Evolutionary conservation across 768 basidiomycete genomes (phyloP).

Genomic region (Xerocomellus amylosporus): DNA sequence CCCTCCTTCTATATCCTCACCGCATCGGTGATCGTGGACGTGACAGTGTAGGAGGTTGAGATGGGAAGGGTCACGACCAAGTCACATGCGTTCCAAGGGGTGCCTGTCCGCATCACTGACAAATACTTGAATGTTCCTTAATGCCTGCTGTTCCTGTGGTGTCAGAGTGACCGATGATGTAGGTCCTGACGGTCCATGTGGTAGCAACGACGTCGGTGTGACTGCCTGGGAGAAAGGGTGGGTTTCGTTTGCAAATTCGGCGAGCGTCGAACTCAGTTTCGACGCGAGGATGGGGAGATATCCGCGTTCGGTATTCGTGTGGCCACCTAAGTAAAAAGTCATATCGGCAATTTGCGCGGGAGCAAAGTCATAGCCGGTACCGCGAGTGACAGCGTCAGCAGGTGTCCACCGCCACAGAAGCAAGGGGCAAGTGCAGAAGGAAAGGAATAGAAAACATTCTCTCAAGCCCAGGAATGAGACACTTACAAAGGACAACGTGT

Average conservation of each 20-base stretch:
- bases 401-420: constrained; percentile 14
- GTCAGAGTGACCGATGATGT: constrained; percentile 21
- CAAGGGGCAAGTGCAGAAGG: neutral
- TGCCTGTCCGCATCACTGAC: constrained; percentile 74
- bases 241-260: constrained; percentile 28
- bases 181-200: constrained; percentile 22
- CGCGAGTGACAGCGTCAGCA: constrained; percentile 11
- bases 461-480: neutral
- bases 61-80: neutral
- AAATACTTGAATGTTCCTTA: constrained; percentile 50
- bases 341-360: constrained; percentile 19
- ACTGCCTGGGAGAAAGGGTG: neutral
- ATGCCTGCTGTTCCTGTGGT: constrained; percentile 29
- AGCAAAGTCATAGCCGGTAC: constrained; percentile 14
- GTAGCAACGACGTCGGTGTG: constrained; percentile 27
- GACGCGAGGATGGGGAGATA: constrained; percentile 76
- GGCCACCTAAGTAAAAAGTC: constrained; percentile 58
- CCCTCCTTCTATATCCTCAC: constrained; percentile 1
- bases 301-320: constrained; percentile 93
- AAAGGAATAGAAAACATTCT: neutral
- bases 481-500: constrained; percentile 82
- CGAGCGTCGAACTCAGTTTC: constrained; percentile 56
- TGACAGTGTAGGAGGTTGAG: neutral
- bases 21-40: neutral
- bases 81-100: constrained; percentile 67